These are phyloP conservation scores for Exobasidium cylindrosporum DNA, from an alignment of 1,284 basidiomycete species.

Conservation along the genomic window DNA sequence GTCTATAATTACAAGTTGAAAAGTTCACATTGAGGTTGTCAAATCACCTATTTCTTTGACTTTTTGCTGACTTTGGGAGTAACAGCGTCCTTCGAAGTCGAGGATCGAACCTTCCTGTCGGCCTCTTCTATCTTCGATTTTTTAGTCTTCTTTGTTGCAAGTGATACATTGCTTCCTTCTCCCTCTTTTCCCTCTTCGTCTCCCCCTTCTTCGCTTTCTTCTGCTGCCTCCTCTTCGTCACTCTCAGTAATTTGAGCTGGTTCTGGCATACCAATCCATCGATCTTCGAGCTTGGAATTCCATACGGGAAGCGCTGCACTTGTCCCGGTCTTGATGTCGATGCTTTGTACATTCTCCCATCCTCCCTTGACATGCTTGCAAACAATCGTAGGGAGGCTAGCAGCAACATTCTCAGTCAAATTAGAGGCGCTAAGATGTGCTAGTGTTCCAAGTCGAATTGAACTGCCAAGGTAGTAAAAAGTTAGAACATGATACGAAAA, in stretches of 20 bases:
- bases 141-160: neutral
- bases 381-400: constrained; percentile 74
- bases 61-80: neutral
- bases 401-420: constrained; percentile 74
- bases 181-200: no score
- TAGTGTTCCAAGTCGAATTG: constrained; percentile 77
- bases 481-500: neutral
- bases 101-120: neutral
- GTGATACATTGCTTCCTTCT: no score
- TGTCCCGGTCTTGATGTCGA: constrained; percentile 85
- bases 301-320: constrained; percentile 86
- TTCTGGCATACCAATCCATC: constrained; percentile 20
- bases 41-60: neutral
- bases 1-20: no score
- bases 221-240: neutral
- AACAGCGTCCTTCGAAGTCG: neutral
- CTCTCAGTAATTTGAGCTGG: constrained; percentile 10
- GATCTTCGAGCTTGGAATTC: constrained; percentile 66
- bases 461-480: constrained; percentile 34
- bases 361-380: constrained; percentile 65
- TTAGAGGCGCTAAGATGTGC: constrained; percentile 69
- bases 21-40: no score
- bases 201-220: neutral
- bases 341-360: constrained; percentile 86
- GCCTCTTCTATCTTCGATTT: neutral